Conservation (phyloP, 202 grass and related monocot species). For the Eragrostis tef region DNA sequence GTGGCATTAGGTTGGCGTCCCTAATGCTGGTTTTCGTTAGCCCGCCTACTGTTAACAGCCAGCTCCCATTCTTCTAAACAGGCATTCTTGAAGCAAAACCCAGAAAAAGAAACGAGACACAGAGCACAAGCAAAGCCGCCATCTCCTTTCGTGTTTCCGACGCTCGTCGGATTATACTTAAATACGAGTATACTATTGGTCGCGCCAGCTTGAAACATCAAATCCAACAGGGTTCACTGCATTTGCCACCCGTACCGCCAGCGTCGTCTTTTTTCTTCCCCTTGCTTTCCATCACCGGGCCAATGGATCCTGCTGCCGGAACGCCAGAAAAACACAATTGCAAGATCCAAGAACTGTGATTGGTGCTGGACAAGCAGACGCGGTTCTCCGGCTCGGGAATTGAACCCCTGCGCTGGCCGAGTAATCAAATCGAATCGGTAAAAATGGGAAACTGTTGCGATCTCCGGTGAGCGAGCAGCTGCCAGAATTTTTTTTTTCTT, state of each 20-base stretch:
- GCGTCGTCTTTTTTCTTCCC: background rate
- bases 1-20: background rate
- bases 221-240: background rate
- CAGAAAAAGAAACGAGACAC: background rate
- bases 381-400: constrained; percentile 26
- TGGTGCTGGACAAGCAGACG: constrained; percentile 12
- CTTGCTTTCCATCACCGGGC: background rate
- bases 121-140: background rate
- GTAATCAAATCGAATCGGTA: background rate
- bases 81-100: background rate
- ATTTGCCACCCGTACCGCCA: background rate
- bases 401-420: background rate
- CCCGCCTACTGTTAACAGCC: background rate
- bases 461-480: no score
- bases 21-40: background rate
- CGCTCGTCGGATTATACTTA: background rate
- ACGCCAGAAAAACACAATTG: background rate
- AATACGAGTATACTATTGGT: background rate
- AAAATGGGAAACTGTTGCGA: background rate
- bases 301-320: background rate
- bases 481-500: background rate
- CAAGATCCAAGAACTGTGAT: constrained; percentile 46
- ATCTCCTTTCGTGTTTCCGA: background rate
- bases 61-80: background rate
- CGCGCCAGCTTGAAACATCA: constrained; percentile 31